Conservation (phyloP, 305 asterid species). For the Fraxinus sp. region DNA sequence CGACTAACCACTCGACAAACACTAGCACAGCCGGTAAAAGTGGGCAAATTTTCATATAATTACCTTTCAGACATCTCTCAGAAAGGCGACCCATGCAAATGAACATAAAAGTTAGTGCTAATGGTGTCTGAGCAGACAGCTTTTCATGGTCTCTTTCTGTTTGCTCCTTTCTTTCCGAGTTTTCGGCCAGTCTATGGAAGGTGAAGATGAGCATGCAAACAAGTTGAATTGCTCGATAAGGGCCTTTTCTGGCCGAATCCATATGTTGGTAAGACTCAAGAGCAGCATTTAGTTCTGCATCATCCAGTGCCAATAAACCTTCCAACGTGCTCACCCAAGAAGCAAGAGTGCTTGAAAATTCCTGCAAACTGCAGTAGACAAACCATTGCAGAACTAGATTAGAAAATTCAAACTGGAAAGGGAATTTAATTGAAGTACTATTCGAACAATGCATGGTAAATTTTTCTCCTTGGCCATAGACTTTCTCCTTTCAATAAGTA, state of each 20-base stretch:
- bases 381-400: constrained; percentile 15
- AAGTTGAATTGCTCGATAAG: constrained; percentile 71
- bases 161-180: constrained; percentile 36
- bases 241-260: constrained; percentile 61
- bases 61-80: constrained; percentile 50
- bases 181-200: constrained; percentile 41
- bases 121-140: constrained; percentile 35
- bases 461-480: not conserved
- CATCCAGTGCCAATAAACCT: constrained; percentile 43
- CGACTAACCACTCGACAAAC: constrained; percentile 75
- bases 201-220: constrained; percentile 72
- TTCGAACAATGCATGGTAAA: not conserved
- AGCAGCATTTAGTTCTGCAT: constrained; percentile 40
- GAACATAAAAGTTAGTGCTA: constrained; percentile 58
- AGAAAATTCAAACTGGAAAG: not conserved
- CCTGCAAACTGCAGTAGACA: constrained; percentile 63
- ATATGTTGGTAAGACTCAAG: constrained; percentile 54
- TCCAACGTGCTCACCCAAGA: constrained; percentile 57
- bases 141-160: constrained; percentile 30
- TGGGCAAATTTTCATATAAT: constrained; percentile 35
- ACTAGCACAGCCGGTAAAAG: constrained; percentile 66
- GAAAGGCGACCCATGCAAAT: constrained; percentile 62
- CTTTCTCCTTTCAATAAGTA: not conserved
- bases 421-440: not conserved
- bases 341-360: constrained; percentile 57